Evolutionary conservation across 495 filamentous ascomycete species (phyloP).

Genomic region (Penicillium antarcticum): DNA sequence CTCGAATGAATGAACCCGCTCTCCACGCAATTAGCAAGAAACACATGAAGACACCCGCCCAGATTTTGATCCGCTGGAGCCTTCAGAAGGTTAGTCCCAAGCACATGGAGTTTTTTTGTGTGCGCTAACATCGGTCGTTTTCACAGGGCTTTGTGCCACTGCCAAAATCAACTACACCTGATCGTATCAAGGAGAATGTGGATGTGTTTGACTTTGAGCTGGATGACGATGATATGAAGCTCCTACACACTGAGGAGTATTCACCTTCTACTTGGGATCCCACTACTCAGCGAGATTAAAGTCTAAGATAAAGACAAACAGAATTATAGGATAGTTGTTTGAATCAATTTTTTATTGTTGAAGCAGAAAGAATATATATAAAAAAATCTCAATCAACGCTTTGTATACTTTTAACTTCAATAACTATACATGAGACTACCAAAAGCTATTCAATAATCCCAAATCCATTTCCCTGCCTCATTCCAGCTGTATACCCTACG

Average conservation of each 20-base stretch:
- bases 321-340: no score
- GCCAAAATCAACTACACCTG: slow-evolving; percentile 69
- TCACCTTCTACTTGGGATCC: slow-evolving; percentile 56
- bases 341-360: no score
- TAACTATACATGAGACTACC: no score
- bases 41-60: slow-evolving; percentile 68
- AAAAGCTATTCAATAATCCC: no score
- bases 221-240: slow-evolving; percentile 56
- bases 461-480: no score
- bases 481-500: no score
- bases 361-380: no score
- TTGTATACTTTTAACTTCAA: no score
- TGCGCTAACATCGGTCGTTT: no score
- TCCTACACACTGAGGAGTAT: slow-evolving; percentile 56
- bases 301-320: no score
- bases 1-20: slow-evolving; percentile 61
- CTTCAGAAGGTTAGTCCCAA: slow-evolving; percentile 60
- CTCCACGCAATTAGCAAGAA: slow-evolving; percentile 61
- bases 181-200: slow-evolving; percentile 64
- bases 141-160: slow-evolving; percentile 55
- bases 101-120: no score
- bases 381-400: no score
- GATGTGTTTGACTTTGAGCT: slow-evolving; percentile 71
- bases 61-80: slow-evolving; percentile 83
- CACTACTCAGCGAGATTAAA: neutral